phyloP scores from a whole-genome alignment of 352 stramenopile genomes.

The Pythium folliculosum region DNA sequence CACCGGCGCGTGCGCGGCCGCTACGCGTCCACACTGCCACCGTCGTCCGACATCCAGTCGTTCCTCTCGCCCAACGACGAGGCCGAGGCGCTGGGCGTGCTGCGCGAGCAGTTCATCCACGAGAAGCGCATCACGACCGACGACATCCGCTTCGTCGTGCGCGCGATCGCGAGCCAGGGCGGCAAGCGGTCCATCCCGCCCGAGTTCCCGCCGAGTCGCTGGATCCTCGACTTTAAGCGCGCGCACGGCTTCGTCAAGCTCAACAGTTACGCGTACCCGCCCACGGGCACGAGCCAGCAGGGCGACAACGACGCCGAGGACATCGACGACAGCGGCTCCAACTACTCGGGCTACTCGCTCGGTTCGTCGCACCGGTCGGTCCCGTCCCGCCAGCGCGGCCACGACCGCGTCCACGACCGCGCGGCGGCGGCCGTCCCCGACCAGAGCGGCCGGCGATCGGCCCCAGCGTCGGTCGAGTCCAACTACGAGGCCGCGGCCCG shows the following conservation, averaged over 20 bases:
- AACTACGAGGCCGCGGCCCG: constrained; percentile 28
- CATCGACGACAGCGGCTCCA: constrained; percentile 34
- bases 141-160: constrained; percentile 68
- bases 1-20: constrained; percentile 55
- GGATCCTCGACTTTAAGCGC: constrained; percentile 60
- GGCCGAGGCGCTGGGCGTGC: constrained; percentile 45
- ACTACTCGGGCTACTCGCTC: constrained; percentile 29
- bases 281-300: background rate
- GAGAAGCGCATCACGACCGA: constrained; percentile 38
- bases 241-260: constrained; percentile 37
- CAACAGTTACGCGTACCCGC: constrained; percentile 14
- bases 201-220: constrained; percentile 47
- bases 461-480: constrained; percentile 8
- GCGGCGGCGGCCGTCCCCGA: background rate
- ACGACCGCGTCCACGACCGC: too few relatives aligned
- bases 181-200: constrained; percentile 40
- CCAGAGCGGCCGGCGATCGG: constrained; percentile 9
- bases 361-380: constrained; percentile 19
- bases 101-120: constrained; percentile 57
- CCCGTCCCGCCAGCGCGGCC: constrained; percentile 4
- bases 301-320: constrained; percentile 14
- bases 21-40: constrained; percentile 23
- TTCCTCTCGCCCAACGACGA: constrained; percentile 55
- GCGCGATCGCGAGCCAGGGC: constrained; percentile 49
- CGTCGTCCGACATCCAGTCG: constrained; percentile 21